phyloP scores from a whole-genome alignment of 768 basidiomycete genomes.

The Leccinum rimulosum region DNA sequence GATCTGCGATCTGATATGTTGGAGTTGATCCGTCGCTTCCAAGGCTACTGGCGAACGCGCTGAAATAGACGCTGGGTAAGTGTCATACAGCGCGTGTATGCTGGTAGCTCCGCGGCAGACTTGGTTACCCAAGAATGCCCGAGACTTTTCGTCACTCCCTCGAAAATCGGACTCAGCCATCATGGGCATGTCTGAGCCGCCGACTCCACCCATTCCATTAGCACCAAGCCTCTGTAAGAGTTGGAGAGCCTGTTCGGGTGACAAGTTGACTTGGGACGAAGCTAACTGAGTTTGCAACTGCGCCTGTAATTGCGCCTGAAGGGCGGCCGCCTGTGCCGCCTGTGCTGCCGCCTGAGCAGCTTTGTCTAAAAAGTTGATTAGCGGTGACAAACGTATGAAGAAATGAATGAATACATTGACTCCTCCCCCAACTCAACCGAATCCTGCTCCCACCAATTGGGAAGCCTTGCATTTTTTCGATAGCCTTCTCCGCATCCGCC shows the following conservation, averaged over 20 bases:
- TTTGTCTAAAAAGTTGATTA: slow-evolving; percentile 55
- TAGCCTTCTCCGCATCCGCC: slow-evolving; percentile 87
- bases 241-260: slow-evolving; percentile 62
- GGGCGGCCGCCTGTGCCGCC: slow-evolving; percentile 71
- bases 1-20: slow-evolving; percentile 19
- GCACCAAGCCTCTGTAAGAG: slow-evolving; percentile 56
- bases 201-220: slow-evolving; percentile 36
- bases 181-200: slow-evolving; percentile 11
- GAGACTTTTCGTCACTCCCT: slow-evolving; percentile 28
- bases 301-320: slow-evolving; percentile 47
- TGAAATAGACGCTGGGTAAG: slow-evolving; percentile 18
- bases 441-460: slow-evolving; percentile 91
- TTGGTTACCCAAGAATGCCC: slow-evolving; percentile 21
- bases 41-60: slow-evolving; percentile 12
- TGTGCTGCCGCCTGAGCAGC: slow-evolving; percentile 89
- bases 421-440: slow-evolving; percentile 89
- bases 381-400: not conserved
- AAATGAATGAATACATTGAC: slow-evolving; percentile 60
- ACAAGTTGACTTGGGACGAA: slow-evolving; percentile 34
- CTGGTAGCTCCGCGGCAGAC: slow-evolving; percentile 14
- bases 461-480: slow-evolving; percentile 96
- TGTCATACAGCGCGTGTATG: slow-evolving; percentile 20
- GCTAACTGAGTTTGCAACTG: slow-evolving; percentile 35
- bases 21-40: slow-evolving; percentile 18
- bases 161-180: slow-evolving; percentile 9